Conservation (phyloP, 1,284 basidiomycete genomes). For the Ganoderma multipileum region DNA sequence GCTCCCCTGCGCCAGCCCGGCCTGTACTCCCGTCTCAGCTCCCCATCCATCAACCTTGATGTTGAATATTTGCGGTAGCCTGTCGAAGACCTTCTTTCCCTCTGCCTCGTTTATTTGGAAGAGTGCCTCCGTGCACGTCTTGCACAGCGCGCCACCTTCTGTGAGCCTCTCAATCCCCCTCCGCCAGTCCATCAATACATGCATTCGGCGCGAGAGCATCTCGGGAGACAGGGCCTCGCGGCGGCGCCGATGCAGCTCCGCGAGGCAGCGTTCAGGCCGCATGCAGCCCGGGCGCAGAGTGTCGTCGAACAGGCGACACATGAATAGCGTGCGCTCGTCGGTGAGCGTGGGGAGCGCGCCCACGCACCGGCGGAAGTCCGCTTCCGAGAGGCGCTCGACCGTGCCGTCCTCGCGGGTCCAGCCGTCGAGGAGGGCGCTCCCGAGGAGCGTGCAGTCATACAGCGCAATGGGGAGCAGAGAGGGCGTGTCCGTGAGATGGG, state of each 20-base stretch:
- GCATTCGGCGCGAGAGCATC: not conserved
- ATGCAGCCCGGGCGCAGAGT: not conserved
- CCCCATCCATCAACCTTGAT: not conserved
- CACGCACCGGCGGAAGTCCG: not conserved
- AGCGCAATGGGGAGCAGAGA: constrained; percentile 11
- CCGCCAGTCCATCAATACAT: not conserved
- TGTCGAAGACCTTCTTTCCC: not conserved
- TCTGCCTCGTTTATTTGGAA: not conserved
- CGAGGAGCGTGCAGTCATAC: not conserved
- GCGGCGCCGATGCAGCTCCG: not conserved
- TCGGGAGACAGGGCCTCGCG: no score
- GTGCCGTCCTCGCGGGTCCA: constrained; percentile 8
- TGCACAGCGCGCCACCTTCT: not conserved
- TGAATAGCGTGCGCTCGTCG: not conserved
- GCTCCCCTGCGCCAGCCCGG: not conserved
- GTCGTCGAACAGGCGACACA: not conserved
- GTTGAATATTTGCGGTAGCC: not conserved
- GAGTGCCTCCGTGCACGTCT: not conserved
- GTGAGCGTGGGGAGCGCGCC: not conserved
- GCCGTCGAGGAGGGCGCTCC: constrained; percentile 3
- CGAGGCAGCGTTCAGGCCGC: not conserved
- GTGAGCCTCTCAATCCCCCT: not conserved
- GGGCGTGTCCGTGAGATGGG: not conserved
- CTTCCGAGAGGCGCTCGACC: not conserved
- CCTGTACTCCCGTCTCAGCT: not conserved